These are phyloP conservation scores for Candida frijolesensis DNA, from an alignment of 1,139 yeast species.

Conservation along the genomic window DNA sequence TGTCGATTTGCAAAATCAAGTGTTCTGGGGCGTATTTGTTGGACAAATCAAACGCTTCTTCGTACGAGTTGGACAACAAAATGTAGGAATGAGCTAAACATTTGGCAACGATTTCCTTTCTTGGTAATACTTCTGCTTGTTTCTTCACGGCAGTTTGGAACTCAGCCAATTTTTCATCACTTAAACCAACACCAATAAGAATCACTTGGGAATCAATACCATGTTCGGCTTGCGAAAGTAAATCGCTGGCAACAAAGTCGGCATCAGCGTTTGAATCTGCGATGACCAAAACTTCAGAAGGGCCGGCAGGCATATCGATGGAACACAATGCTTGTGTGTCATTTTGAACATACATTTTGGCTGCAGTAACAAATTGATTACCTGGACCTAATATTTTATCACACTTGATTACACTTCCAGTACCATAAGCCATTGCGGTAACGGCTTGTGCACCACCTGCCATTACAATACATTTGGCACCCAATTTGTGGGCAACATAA, in stretches of 20 bases:
- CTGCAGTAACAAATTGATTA: conserved; percentile 98
- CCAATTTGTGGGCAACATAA: conserved; percentile 93
- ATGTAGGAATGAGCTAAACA: conserved; percentile 91
- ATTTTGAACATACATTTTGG: conserved; percentile 95
- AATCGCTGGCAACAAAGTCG: conserved; percentile 93
- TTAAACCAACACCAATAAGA: conserved; percentile 77
- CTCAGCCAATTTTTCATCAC: conserved; percentile 57
- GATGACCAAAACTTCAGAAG: conserved; percentile 92
- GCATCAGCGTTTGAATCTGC: conserved; percentile 89
- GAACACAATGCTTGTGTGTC: conserved; percentile 94
- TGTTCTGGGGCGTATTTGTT: conserved; percentile 97
- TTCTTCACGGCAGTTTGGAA: conserved; percentile 79
- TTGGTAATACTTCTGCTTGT: conserved; percentile 87
- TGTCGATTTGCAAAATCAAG: conserved; percentile 82
- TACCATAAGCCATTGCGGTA: conserved; percentile 98
- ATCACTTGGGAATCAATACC: conserved; percentile 98
- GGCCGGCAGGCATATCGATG: conserved; percentile 99
- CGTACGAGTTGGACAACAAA: conserved; percentile 63
- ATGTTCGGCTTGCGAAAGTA: conserved; percentile 97
- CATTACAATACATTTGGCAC: conserved; percentile 84
- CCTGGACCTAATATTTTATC: conserved; percentile 99
- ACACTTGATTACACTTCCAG: conserved; percentile 87
- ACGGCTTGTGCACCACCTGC: conserved; percentile 99
- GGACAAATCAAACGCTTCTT: conserved; percentile 80
- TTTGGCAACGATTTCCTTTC: conserved; percentile 89